phyloP scores from a whole-genome alignment of 2,329 filamentous ascomycete species.

The Phaeosphaeriaceae sp. region DNA sequence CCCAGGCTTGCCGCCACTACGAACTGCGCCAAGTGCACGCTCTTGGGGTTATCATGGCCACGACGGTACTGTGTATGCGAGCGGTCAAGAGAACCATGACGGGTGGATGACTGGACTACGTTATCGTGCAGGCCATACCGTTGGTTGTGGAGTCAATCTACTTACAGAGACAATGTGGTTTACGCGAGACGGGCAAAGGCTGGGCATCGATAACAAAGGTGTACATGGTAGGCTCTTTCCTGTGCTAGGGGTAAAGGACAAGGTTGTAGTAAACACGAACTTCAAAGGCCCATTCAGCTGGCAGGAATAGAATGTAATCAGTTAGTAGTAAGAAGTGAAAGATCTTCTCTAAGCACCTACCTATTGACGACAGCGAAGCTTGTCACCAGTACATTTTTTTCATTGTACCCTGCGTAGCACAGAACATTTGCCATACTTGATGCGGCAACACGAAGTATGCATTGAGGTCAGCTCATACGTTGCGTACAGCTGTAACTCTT shows the following conservation, averaged over 20 bases:
- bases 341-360: too few species aligned
- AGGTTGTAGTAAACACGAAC: background rate
- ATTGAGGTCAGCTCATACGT: background rate
- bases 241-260: background rate
- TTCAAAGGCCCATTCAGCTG: background rate
- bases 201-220: background rate
- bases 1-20: background rate
- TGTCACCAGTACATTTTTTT: too few species aligned
- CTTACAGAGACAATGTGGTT: slow-evolving; percentile 1
- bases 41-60: slow-evolving; percentile 1
- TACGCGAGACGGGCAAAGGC: background rate
- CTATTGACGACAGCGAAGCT: too few species aligned
- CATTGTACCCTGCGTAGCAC: too few species aligned
- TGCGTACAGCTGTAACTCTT: background rate
- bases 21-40: background rate
- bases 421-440: too few species aligned
- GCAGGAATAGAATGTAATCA: background rate
- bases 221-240: background rate
- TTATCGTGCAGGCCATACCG: background rate
- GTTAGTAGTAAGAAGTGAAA: too few species aligned
- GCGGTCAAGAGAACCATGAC: background rate
- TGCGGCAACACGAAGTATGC: background rate
- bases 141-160: slow-evolving; percentile 1
- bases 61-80: background rate
- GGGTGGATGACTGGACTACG: background rate